Conservation (phyloP, 192 early-diverging fungal genomes). For the Entrophospora sp. region DNA sequence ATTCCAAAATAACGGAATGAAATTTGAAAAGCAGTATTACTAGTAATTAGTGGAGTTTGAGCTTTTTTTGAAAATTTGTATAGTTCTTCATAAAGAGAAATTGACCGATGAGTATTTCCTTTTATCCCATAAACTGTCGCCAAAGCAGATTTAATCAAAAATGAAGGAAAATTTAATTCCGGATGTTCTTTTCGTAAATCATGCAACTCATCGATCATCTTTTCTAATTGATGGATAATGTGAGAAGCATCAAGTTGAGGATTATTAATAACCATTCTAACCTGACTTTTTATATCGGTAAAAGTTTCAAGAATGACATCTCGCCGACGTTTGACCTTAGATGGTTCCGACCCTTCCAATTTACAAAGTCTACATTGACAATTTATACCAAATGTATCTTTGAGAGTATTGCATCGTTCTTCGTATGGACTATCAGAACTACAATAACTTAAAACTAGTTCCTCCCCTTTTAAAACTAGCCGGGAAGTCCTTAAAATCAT, state of each 20-base stretch:
- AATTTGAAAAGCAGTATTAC: not conserved
- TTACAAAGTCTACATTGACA: constrained; percentile 4
- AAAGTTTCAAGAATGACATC: not conserved
- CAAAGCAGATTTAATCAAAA: not conserved
- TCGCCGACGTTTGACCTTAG: not conserved
- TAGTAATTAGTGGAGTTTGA: not conserved
- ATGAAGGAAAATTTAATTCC: not conserved
- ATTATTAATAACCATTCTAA: not conserved
- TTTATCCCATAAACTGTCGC: not conserved
- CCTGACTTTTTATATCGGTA: not conserved
- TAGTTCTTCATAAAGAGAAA: not conserved
- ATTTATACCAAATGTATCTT: not conserved
- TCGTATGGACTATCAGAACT: not conserved
- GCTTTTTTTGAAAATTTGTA: not conserved
- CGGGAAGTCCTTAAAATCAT: not conserved
- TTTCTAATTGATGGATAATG: not conserved
- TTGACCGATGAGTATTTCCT: not conserved
- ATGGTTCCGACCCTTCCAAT: not conserved
- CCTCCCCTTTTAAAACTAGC: not conserved
- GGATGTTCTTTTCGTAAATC: not conserved
- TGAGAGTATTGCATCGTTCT: not conserved
- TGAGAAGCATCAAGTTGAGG: not conserved
- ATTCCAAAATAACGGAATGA: not conserved
- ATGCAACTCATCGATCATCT: not conserved
- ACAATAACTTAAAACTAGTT: not conserved